A percentile compares a stretch with the other conserved stretches of the same genome.
These are phyloP conservation scores for Microcera coccophila DNA, from an alignment of 2,329 filamentous ascomycete genomes.

Conservation along the genomic window DNA sequence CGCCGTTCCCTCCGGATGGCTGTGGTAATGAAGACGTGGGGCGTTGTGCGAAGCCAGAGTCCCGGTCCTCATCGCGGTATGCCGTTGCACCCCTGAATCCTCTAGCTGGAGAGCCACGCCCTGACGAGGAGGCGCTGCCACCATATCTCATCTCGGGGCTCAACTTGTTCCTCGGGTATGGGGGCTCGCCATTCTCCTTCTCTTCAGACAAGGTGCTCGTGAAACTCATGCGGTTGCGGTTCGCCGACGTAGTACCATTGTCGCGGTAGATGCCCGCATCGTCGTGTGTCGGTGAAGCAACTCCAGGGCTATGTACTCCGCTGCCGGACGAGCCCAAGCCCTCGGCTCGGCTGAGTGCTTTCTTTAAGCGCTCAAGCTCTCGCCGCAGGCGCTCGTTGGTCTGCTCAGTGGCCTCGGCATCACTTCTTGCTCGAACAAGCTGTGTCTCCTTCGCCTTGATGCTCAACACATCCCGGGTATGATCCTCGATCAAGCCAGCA, in stretches of 20 bases:
- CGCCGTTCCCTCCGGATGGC: conserved; percentile 32
- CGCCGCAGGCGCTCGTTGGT: conserved; percentile 78
- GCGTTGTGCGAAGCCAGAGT: conserved; percentile 28
- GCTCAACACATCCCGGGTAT: conserved; percentile 89
- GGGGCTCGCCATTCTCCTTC: conserved; percentile 64
- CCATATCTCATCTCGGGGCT: conserved; percentile 53
- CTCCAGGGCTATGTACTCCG: conserved; percentile 38
- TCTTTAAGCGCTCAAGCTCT: conserved; percentile 90
- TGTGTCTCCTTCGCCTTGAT: conserved; percentile 99
- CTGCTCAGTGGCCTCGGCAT: conserved; percentile 84
- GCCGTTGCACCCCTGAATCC: conserved; percentile 43
- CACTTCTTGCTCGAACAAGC: conserved; percentile 83
- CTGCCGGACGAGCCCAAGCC: conserved; percentile 39
- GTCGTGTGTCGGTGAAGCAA: conserved; percentile 53
- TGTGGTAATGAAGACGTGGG: conserved; percentile 36
- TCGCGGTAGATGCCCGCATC: conserved; percentile 55
- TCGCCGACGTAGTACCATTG: conserved; percentile 37
- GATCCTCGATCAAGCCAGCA: conserved; percentile 92
- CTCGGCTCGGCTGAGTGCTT: conserved; percentile 66
- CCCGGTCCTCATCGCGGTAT: conserved; percentile 34
- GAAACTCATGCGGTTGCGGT: conserved; percentile 56
- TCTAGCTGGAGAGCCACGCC: conserved; percentile 56
- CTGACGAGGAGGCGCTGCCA: conserved; percentile 49
- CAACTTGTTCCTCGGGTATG: conserved; percentile 48
- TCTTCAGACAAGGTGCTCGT: conserved; percentile 68